These are phyloP conservation scores for Pseudognaphalium luteoalbum DNA, from an alignment of 129 eudicot genomes.

Conservation along the genomic window DNA sequence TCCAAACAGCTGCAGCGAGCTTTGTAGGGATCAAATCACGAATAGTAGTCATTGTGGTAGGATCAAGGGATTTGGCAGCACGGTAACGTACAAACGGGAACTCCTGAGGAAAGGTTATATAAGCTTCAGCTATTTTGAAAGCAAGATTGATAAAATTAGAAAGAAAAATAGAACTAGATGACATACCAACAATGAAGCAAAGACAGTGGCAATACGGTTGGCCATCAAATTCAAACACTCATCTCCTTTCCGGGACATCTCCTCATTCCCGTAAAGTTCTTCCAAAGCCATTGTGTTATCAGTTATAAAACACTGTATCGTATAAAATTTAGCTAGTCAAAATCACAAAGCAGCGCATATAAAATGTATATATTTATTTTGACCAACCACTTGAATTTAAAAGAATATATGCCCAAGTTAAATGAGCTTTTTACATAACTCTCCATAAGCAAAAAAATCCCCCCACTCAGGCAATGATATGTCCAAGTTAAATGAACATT, in stretches of 20 bases:
- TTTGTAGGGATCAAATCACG: conserved; percentile 90
- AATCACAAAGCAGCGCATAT: conserved; percentile 18
- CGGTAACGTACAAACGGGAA: conserved; percentile 95
- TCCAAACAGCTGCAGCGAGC: conserved; percentile 95
- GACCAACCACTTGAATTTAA: conserved; percentile 5
- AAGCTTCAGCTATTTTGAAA: conserved; percentile 12
- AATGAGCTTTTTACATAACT: background rate
- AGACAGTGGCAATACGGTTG: conserved; percentile 79
- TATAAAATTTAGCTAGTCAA: conserved; percentile 22
- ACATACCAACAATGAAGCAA: conserved; percentile 87
- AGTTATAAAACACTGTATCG: conserved; percentile 72
- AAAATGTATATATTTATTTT: background rate
- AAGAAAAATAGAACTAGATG: background rate
- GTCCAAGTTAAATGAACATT: background rate
- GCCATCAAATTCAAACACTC: conserved; percentile 78
- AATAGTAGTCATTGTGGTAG: conserved; percentile 79
- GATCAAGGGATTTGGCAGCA: conserved; percentile 89
- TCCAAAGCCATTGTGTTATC: conserved; percentile 74
- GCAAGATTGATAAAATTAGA: conserved; percentile 13
- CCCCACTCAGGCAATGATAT: background rate
- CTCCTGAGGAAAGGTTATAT: conserved; percentile 55
- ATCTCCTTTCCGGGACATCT: conserved; percentile 59
- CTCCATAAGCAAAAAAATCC: background rate
- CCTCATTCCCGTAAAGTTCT: conserved; percentile 85
- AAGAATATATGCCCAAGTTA: background rate